Base-by-base conservation (phyloP, 176 grass and related monocot species). In the Dendrocalamus sinicus region DNA sequence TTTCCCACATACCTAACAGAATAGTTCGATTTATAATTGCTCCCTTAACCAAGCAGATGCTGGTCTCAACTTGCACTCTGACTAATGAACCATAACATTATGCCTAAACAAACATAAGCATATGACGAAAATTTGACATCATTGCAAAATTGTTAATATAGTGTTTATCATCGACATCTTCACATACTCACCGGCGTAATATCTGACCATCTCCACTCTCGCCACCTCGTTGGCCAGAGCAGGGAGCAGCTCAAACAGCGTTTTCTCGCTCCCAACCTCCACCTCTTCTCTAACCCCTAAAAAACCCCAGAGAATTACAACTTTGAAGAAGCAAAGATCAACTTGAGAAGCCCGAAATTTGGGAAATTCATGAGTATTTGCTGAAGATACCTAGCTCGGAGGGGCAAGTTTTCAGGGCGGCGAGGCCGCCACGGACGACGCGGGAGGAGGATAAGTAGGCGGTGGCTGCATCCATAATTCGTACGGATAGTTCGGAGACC, bases 171-270 rank as follows among this genome's bases (percentile, higher is more conserved):
- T 79, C 9, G 44, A 32, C 24, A 68, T 22, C 6, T 63, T 63
- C 32, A 12, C 51, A 75, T 47, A 57, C 89, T 88, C 74, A 96
- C 97, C 92, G 12, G 90, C 85, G 70, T 99, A 96, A 67, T 88
- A 84, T 66, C 76, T 91, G 76, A 93, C 68, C 48, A 95, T 91
- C 61, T 96, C 94, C 75, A 96, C 87, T 83, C 92, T 91, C 77
- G 88, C 86, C 37, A 99, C 97, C 84, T 99, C 94, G 57, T 85
- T 90, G 30, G 97, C 94, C 32, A 99, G 87, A 67, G 90, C 82
- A 47, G 90, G 88, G 69, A 99, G 92, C 75, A 89, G 91, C 76
- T 90, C 90, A 12, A 81, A 84, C 58, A 88, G 58, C 77, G 91
- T 65, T 60, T 77, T 76, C 61, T 92, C 88, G 12, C 66, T 87